These are phyloP conservation scores for Teratosphaeria viscida DNA, from an alignment of 2,329 filamentous ascomycete species.

Conservation along the genomic window DNA sequence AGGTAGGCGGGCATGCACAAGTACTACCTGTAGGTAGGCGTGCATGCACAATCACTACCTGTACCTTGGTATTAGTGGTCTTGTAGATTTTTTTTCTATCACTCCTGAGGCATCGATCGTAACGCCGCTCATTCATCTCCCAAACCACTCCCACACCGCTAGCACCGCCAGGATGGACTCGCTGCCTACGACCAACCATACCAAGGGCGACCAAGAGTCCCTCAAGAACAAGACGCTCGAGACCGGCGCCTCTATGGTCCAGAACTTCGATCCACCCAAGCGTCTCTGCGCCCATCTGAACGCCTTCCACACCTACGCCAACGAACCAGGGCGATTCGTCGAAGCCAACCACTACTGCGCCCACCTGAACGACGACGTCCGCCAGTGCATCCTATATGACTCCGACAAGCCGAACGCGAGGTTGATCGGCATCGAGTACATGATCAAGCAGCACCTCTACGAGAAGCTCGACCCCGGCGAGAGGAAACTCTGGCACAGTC, in stretches of 20 bases:
- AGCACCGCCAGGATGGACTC: slow-evolving; percentile 5
- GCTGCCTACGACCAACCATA: slow-evolving; percentile 27
- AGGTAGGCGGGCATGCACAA: not conserved
- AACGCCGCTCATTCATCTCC: too few relatives aligned
- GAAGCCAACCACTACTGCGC: slow-evolving; percentile 81
- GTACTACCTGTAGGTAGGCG: not conserved
- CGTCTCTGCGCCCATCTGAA: slow-evolving; percentile 73
- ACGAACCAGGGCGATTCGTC: slow-evolving; percentile 56
- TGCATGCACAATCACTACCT: not conserved
- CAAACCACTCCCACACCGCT: too few relatives aligned
- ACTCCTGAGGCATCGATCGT: too few relatives aligned
- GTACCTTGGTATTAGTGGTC: too few relatives aligned
- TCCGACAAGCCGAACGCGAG: slow-evolving; percentile 54
- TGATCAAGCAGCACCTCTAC: slow-evolving; percentile 64
- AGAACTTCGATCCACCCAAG: slow-evolving; percentile 61
- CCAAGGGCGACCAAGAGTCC: slow-evolving; percentile 42
- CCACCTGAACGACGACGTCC: slow-evolving; percentile 65
- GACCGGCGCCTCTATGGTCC: slow-evolving; percentile 49
- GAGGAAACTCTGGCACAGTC: slow-evolving; percentile 69
- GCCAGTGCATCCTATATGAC: slow-evolving; percentile 82
- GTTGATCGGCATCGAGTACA: slow-evolving; percentile 79
- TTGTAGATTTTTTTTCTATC: too few relatives aligned
- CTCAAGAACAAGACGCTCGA: slow-evolving; percentile 49
- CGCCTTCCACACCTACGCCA: slow-evolving; percentile 76
- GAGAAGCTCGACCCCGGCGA: slow-evolving; percentile 55